Evolutionary conservation across 2,329 filamentous ascomycete genomes (phyloP).

Genomic region (Talaromyces albobiverticillius): DNA sequence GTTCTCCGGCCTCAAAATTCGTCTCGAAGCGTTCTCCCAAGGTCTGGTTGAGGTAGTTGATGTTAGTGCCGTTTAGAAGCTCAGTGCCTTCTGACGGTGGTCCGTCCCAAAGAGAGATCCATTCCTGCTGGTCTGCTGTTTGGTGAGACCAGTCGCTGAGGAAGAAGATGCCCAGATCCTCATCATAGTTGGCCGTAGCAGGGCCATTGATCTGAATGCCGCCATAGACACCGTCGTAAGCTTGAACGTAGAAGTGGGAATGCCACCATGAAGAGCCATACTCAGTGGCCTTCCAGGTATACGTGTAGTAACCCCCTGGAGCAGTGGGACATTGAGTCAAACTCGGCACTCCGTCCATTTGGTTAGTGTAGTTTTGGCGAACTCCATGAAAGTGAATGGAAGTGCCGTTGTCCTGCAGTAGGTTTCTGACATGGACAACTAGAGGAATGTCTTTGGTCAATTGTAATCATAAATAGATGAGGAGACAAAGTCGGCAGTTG

Average conservation of each 20-base stretch:
- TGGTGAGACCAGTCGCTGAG: slow-evolving; percentile 32
- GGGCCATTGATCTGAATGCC: slow-evolving; percentile 51
- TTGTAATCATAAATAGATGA: too few species aligned
- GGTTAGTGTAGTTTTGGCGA: slow-evolving; percentile 30
- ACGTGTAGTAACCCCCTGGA: slow-evolving; percentile 34
- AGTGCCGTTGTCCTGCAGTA: slow-evolving; percentile 21
- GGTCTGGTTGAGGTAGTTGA: slow-evolving; percentile 11
- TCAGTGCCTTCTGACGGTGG: background rate
- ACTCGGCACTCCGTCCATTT: slow-evolving; percentile 33
- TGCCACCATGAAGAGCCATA: slow-evolving; percentile 34
- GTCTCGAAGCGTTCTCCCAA: slow-evolving; percentile 44
- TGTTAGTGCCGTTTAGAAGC: slow-evolving; percentile 3
- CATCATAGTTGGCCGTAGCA: slow-evolving; percentile 37
- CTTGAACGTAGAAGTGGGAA: slow-evolving; percentile 35
- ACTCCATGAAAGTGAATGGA: slow-evolving; percentile 35
- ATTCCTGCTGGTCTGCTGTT: slow-evolving; percentile 25
- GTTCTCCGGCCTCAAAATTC: slow-evolving; percentile 37
- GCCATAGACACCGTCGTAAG: slow-evolving; percentile 57
- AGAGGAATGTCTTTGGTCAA: too few species aligned
- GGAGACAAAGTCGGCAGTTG: too few species aligned
- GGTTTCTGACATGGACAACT: slow-evolving; percentile 12
- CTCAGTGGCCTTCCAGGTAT: slow-evolving; percentile 31
- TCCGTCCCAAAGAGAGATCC: background rate
- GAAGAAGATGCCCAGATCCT: slow-evolving; percentile 32
- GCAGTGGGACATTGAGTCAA: slow-evolving; percentile 36